Evolutionary conservation across 495 filamentous ascomycete genomes (phyloP).

Genomic region (Elasticomyces elasticus): DNA sequence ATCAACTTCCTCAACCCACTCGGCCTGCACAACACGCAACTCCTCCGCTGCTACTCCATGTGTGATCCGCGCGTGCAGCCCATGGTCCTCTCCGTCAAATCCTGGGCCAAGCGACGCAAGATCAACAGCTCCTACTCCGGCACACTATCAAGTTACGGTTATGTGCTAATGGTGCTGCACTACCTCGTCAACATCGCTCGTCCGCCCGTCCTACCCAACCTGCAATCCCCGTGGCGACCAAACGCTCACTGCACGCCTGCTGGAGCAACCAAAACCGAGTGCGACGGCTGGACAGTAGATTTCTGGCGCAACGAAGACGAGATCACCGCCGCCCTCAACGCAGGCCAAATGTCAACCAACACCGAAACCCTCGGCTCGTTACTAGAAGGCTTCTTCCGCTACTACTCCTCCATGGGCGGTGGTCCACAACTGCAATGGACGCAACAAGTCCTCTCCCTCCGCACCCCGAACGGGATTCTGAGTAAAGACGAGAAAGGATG

Average conservation of each 20-base stretch:
- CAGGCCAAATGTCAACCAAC: constrained; percentile 49
- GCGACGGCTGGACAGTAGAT: constrained; percentile 49
- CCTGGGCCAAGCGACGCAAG: constrained; percentile 67
- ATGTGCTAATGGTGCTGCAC: constrained; percentile 88
- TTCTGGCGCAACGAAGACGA: constrained; percentile 61
- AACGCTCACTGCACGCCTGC: constrained; percentile 25
- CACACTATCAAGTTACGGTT: constrained; percentile 76
- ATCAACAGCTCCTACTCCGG: constrained; percentile 78
- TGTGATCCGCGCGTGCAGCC: constrained; percentile 61
- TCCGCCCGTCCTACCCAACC: constrained; percentile 70
- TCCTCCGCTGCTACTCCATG: constrained; percentile 66
- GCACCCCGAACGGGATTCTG: constrained; percentile 56
- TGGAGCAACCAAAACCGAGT: constrained; percentile 28
- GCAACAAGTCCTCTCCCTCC: constrained; percentile 57
- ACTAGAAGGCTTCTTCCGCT: constrained; percentile 70
- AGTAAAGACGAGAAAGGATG: constrained; percentile 66
- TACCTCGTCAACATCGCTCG: constrained; percentile 69
- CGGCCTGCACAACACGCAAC: constrained; percentile 65
- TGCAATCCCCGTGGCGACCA: constrained; percentile 44
- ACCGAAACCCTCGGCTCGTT: constrained; percentile 51
- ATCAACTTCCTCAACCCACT: constrained; percentile 77
- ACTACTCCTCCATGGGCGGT: constrained; percentile 51
- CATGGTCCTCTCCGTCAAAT: constrained; percentile 73
- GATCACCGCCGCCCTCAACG: constrained; percentile 43
- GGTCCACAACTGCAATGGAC: constrained; percentile 56